Base-by-base conservation (phyloP, 2,329 filamentous ascomycete genomes). In the Coniochaeta sp. region DNA sequence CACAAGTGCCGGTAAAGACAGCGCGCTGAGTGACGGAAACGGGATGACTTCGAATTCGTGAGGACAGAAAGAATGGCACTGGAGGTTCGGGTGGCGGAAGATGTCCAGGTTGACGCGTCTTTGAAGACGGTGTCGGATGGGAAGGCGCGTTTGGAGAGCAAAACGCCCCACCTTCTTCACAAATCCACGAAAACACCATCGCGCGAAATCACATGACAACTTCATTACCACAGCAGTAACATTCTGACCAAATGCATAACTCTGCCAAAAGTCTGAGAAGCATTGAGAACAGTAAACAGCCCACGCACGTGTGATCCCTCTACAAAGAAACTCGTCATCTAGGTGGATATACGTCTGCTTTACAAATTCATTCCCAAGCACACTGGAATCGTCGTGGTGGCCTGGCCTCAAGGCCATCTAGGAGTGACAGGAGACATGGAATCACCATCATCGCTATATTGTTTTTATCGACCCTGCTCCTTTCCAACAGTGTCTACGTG, bases 101-200 rank as follows among this genome's bases (percentile, higher is more conserved):
- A 40, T 38, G 55, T 38, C 34, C 32, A 12, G n/a, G 55, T 57
- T 42, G 55, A 57, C 55, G 55, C 55, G 55, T 40, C 55, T 52
- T 50, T 14, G 4, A 3, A 17, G 30, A 28, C 14, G 19, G n/a
- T 19, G 19, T 24, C 19, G 19, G 42, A 14, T 12, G 9, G 22
- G 42, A 22, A 56, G 54, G 34, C 34, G 38, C 55, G 55, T 42
- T 28, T 40, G 24, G 12, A 36, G 30, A 38, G 32, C 22, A 34
- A 28, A 40, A 52, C n/a, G 42, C 24, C 47, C 36, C 55, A 56
- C 32, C n/a, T 19, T 5, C 9, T 38, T 28, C 28, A 40, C 55
- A 34, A 47, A 7, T 6, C 42, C 17, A 47, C 38, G 19, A 7
- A 47, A 44, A 47, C 19, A 22, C 9, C 22, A 22, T 14, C 9